Evolutionary conservation across 805 yeast species (phyloP).

Genomic region (Spathaspora passalidarum): DNA sequence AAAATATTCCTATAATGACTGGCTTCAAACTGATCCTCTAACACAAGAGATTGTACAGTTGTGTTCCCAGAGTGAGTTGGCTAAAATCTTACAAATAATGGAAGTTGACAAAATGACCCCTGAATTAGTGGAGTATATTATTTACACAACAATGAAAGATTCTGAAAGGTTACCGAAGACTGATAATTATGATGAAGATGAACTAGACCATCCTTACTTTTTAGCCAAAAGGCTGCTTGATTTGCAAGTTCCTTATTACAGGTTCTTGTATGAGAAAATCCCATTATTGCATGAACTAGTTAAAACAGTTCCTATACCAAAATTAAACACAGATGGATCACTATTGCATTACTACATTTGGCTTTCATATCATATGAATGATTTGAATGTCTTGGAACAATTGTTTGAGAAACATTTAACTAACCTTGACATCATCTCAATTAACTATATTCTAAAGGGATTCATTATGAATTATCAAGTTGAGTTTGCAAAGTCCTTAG

Average conservation of each 20-base stretch:
- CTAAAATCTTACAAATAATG: not conserved
- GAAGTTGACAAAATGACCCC: not conserved
- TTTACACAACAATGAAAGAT: constrained; percentile 8
- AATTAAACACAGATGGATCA: not conserved
- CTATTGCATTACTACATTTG: constrained; percentile 28
- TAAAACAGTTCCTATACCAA: constrained; percentile 7
- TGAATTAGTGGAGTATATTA: constrained; percentile 4
- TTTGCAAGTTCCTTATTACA: constrained; percentile 10
- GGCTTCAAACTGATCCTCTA: not conserved
- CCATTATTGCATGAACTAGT: constrained; percentile 18
- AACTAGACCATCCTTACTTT: constrained; percentile 11
- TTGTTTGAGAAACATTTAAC: not conserved
- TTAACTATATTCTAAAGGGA: constrained; percentile 27
- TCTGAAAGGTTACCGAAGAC: not conserved
- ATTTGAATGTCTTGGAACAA: constrained; percentile 15
- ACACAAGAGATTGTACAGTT: not conserved
- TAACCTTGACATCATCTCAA: constrained; percentile 18
- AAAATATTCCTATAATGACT: not conserved
- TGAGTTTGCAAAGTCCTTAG: constrained; percentile 24
- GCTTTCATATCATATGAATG: constrained; percentile 35
- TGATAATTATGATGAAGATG: not conserved
- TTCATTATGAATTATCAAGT: constrained; percentile 33
- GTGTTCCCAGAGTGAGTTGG: not conserved
- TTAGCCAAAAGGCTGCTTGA: constrained; percentile 4
- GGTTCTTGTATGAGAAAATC: constrained; percentile 16